phyloP scores from a whole-genome alignment of 2,329 filamentous ascomycete species.

The Zymoseptoria brevis region DNA sequence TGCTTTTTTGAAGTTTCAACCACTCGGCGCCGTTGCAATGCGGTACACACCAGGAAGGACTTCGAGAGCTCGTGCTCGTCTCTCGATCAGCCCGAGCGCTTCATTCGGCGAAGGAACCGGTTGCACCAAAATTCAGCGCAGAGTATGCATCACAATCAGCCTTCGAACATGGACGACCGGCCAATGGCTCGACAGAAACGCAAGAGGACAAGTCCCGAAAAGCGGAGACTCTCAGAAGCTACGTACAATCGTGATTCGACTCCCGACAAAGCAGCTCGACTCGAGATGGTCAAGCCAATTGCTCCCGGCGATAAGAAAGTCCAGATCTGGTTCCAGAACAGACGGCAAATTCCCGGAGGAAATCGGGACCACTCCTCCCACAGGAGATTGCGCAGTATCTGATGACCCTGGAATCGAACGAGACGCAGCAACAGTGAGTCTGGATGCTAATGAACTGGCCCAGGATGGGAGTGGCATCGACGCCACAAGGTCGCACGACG shows the following conservation, averaged over 20 bases:
- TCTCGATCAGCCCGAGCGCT: too few species aligned
- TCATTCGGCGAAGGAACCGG: too few species aligned
- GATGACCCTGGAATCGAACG: slow-evolving; percentile 9
- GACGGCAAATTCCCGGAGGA: slow-evolving; percentile 87
- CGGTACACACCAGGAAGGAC: too few species aligned
- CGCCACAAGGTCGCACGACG: neutral
- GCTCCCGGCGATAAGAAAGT: slow-evolving; percentile 92
- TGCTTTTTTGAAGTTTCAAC: too few species aligned
- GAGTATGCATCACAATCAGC: slow-evolving; percentile 1
- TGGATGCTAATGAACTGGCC: neutral
- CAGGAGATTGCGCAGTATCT: slow-evolving; percentile 56
- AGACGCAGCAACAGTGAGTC: neutral
- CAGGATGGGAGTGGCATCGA: neutral
- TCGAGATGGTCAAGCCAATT: slow-evolving; percentile 75
- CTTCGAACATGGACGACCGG: slow-evolving; percentile 51
- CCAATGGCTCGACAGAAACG: slow-evolving; percentile 53
- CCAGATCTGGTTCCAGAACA: slow-evolving; percentile 98
- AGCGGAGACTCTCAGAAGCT: slow-evolving; percentile 79
- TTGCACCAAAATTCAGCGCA: neutral
- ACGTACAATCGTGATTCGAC: slow-evolving; percentile 78
- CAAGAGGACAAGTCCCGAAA: slow-evolving; percentile 63
- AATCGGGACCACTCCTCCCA: slow-evolving; percentile 72
- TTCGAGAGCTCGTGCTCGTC: too few species aligned
- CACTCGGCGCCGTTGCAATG: too few species aligned
- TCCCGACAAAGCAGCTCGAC: slow-evolving; percentile 80